Base-by-base conservation (phyloP, 129 eudicot species). In the Glebionis coronaria region DNA sequence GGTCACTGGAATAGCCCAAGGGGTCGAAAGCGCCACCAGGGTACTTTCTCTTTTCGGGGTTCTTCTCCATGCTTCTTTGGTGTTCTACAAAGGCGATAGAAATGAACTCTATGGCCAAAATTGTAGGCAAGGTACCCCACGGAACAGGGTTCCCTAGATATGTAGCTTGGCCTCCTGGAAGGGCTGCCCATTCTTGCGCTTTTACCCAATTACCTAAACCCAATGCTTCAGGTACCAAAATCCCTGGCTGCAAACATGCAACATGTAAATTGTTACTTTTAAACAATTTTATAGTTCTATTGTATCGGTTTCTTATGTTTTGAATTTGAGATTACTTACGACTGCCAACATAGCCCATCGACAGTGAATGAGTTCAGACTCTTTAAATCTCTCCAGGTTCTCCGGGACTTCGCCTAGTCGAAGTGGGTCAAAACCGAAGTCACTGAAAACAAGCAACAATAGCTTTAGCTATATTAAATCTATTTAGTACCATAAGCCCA, bases 331-430 rank as follows among this genome's bases (percentile, higher is more conserved):
- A 52, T n/a, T 67, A 75, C 90, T 86, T 83, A 93, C 99, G 28
- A 93, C 95, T 64, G 99, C 95, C 63, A 93, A 89, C 99, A 93
- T 93, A 44, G 99, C 99, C 99, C 99, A 93, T 86, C 99, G 80
- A 85, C 99, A 93, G 83, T 93, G 99, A 60, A 68, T 68, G 76
- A 93, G 83, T 68, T 93, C 99, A 11, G 97, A 88, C 73, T 93
- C 99, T 75, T 93, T 93, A 77, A 77, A 93, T 65, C 99, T 84
- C 79, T 93, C 97, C 1, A 93, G 83, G 67, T 93, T 93, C 67
- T 82, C 97, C 15, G 99, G 99, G 40, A 93, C 99, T 63, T 78
- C 84, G 9, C 97, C 99, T 4, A 93, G 81, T 62, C 97, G 71
- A 58, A 93, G 95, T 25, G 99, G 99, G 84, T 93, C 99, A 63